Percentiles rank a stretch among this genome's conserved stretches.
Evolutionary conservation across 1,139 yeast species (phyloP).

Genomic region (Suhomyces terraborum): DNA sequence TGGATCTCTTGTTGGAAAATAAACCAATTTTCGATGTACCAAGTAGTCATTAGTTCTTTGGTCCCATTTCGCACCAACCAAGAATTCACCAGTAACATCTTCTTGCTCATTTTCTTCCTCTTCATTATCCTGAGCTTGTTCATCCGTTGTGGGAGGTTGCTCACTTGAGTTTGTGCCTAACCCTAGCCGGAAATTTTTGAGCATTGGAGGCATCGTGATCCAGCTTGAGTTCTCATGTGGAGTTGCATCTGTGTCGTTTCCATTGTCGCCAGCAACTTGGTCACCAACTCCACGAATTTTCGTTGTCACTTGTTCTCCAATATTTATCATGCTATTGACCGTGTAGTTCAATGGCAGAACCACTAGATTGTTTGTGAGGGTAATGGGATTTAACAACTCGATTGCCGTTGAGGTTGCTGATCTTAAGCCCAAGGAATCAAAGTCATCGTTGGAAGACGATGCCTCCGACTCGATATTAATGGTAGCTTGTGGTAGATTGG

Average conservation of each 20-base stretch:
- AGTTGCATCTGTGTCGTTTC: not conserved
- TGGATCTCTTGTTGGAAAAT: constrained; percentile 23
- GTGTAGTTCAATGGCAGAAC: constrained; percentile 44
- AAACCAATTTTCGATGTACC: constrained; percentile 29
- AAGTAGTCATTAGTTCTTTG: constrained; percentile 17
- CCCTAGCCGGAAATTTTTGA: constrained; percentile 15
- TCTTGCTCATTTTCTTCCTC: constrained; percentile 22
- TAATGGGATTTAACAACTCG: constrained; percentile 38
- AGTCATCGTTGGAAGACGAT: constrained; percentile 2
- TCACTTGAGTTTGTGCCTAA: not conserved
- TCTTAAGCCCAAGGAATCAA: constrained; percentile 3
- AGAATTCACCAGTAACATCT: constrained; percentile 24
- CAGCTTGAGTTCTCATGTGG: constrained; percentile 17
- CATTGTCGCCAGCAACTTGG: constrained; percentile 8
- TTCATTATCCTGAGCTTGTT: not conserved
- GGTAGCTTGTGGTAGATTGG: constrained; percentile 14
- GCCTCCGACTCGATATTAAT: constrained; percentile 6
- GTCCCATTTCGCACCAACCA: constrained; percentile 28
- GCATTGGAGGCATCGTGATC: constrained; percentile 31
- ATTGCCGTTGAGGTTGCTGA: constrained; percentile 21
- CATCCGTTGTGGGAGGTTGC: not conserved
- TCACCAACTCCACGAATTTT: constrained; percentile 9
- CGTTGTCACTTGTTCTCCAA: constrained; percentile 12
- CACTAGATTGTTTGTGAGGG: constrained; percentile 39
- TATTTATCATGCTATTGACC: constrained; percentile 34